Base-by-base conservation (phyloP, 768 basidiomycete genomes). In the Leucosporidium scottii region DNA sequence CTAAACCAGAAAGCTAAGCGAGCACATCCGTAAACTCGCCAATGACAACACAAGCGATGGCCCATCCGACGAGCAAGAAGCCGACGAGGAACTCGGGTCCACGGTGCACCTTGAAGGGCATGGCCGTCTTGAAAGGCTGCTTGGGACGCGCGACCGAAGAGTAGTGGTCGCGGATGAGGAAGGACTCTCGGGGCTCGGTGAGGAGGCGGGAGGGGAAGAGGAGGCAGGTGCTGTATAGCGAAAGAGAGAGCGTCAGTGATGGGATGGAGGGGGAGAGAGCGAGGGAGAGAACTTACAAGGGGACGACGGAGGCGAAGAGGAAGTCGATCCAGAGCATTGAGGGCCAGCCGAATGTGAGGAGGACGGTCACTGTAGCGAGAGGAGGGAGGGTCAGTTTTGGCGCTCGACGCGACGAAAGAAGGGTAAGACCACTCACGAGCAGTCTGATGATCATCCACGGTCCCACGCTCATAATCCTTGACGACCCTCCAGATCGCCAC, bases 101-200 rank as follows among this genome's bases (percentile, higher is more conserved):
- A 21, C 61, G 66, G 47, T 65, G 23, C 15, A 68, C 66, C 64
- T 66, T 71, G 64, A 71, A 68, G 23, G 70, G 66, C n/a, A 39
- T 15, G 2, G 66, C 66, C 31, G 66, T 71, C 61, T 68, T 67
- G 70, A 68, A 67, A 55, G 67, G 65, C 36, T 71, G 70, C 55
- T 71, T 71, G 25, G 70, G 70, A 10, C 70, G 70, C 10, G 70
- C 70, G 61, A 71, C 66, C 44, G 64, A 65, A 39, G 70, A 62
- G 64, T 71, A 71, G 48, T 66, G 65, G 61, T 71, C 70, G 1
- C 70, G 70, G 53, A 71, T 66, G 44, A 71, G 57, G 64, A 71
- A 68, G 17, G 61, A 62, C 44, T 71, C 70, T 39, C 70, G 66
- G 36, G 56, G 56, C 48, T 65, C 70, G 51, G 70, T 68, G 47